These are phyloP conservation scores for Ustilago tritici DNA, from an alignment of 1,284 basidiomycete genomes.

Conservation along the genomic window DNA sequence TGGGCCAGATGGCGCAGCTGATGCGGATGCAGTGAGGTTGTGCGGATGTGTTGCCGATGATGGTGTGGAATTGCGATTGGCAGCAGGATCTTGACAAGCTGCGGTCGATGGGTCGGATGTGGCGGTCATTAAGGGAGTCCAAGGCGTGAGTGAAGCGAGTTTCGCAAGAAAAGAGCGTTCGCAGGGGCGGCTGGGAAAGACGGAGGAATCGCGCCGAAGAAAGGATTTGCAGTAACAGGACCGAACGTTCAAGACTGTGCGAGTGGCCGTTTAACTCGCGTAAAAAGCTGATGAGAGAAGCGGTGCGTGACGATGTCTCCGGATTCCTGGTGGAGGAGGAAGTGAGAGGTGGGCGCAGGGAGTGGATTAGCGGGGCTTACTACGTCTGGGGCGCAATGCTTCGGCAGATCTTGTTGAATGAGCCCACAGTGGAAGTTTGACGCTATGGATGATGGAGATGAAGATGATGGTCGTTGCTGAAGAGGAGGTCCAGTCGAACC, in stretches of 20 bases:
- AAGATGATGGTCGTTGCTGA: background rate
- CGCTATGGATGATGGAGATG: background rate
- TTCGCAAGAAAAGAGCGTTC: constrained; percentile 5
- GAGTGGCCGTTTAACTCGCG: background rate
- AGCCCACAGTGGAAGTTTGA: background rate
- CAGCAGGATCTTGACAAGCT: constrained; percentile 30
- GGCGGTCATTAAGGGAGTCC: constrained; percentile 28
- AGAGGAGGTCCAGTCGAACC: background rate
- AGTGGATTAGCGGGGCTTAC: background rate
- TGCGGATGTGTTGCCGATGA: constrained; percentile 13
- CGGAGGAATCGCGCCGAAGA: background rate
- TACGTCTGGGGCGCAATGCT: background rate
- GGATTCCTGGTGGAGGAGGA: background rate
- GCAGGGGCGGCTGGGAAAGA: background rate
- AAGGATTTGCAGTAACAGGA: background rate
- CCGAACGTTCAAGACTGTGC: background rate
- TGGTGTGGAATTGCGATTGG: background rate
- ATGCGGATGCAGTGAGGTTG: background rate
- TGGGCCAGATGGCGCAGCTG: constrained; percentile 6
- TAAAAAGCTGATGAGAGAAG: background rate
- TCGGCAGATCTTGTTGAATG: background rate
- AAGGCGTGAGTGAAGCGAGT: background rate
- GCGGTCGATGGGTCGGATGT: constrained; percentile 27
- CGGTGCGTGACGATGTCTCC: background rate
- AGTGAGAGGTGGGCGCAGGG: background rate